A percentile compares a stretch with the other conserved stretches of the same genome.
phyloP scores from a whole-genome alignment of 768 basidiomycete species.

The Mrakia gelida region DNA sequence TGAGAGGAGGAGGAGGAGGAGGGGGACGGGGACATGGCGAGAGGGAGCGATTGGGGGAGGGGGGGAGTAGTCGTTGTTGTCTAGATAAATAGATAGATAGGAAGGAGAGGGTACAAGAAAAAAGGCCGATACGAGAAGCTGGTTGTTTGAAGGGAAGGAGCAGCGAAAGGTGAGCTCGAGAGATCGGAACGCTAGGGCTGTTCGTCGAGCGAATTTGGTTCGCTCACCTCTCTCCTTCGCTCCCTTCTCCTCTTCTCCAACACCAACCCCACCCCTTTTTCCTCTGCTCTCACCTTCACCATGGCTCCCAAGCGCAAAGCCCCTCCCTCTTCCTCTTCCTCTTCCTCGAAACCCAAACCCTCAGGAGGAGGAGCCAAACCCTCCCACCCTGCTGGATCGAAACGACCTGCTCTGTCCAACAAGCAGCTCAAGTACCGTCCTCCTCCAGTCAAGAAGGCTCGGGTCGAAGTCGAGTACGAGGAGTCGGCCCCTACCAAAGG shows the following conservation, averaged over 20 bases:
- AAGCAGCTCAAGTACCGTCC: constrained; percentile 15
- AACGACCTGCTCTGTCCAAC: neutral
- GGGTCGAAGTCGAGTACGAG: constrained; percentile 31
- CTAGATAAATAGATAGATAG: no score
- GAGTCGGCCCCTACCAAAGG: constrained; percentile 24
- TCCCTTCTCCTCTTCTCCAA: neutral
- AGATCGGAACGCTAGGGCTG: neutral
- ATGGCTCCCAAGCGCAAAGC: constrained; percentile 34
- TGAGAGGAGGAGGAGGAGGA: neutral
- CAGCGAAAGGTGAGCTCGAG: neutral
- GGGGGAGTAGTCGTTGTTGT: no score
- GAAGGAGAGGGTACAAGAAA: no score
- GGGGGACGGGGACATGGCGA: no score
- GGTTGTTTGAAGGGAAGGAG: no score
- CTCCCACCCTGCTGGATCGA: neutral
- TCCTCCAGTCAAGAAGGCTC: constrained; percentile 29
- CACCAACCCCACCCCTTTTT: neutral
- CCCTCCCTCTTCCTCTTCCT: constrained; percentile 14
- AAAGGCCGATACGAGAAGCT: no score
- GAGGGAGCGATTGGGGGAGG: no score
- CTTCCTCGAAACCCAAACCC: constrained; percentile 6
- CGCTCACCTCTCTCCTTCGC: no score
- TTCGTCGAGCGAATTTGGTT: neutral
- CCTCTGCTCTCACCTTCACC: neutral
- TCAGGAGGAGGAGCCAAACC: constrained; percentile 17